These are phyloP conservation scores for Penicillium lividum DNA, from an alignment of 495 filamentous ascomycete genomes.

Conservation along the genomic window DNA sequence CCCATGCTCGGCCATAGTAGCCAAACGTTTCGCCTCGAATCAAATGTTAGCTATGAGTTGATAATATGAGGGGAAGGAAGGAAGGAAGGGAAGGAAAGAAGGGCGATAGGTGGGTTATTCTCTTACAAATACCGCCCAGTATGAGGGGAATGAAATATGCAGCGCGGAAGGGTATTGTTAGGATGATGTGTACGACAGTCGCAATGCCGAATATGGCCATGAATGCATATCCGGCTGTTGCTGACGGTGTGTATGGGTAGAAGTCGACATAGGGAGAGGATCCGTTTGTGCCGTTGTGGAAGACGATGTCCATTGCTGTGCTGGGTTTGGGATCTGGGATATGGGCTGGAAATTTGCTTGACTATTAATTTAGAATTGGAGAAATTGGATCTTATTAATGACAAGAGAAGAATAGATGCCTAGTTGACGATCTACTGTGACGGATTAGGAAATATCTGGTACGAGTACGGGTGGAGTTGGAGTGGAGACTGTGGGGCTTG, in stretches of 20 bases:
- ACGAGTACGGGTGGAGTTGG: conserved; percentile 34
- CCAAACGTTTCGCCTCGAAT: conserved; percentile 45
- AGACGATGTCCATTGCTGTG: conserved; percentile 36
- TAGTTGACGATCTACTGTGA: conserved; percentile 15
- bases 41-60: too few relatives aligned
- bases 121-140: conserved; percentile 58
- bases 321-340: neutral
- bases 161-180: conserved; percentile 43
- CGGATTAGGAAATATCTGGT: conserved; percentile 27
- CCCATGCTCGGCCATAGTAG: conserved; percentile 49
- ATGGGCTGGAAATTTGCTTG: neutral
- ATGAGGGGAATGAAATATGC: conserved; percentile 60
- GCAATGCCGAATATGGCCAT: conserved; percentile 47
- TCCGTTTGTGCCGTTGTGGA: conserved; percentile 35
- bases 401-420: neutral
- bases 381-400: neutral
- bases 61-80: neutral
- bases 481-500: neutral
- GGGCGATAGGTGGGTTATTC: neutral
- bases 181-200: conserved; percentile 41
- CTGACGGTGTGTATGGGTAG: conserved; percentile 51
- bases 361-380: conserved; percentile 14
- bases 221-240: conserved; percentile 48
- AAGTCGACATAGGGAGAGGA: conserved; percentile 39
- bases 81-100: neutral